Evolutionary conservation across 768 basidiomycete species (phyloP).

Genomic region (Thelephora aurantiotincta): DNA sequence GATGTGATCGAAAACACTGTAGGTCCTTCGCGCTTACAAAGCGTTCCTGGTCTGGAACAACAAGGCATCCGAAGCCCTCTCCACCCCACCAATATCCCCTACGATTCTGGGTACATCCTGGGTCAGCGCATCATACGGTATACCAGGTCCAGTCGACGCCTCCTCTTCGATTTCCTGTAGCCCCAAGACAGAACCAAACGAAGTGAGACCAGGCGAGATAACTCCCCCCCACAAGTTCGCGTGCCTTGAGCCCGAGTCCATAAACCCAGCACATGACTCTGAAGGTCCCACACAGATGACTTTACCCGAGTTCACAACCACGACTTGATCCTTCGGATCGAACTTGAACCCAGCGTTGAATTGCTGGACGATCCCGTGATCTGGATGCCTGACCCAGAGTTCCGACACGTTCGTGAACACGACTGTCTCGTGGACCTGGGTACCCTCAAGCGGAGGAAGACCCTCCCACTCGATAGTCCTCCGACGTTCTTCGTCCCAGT

Average conservation of each 20-base stretch:
- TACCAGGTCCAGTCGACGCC: slow-evolving; percentile 56
- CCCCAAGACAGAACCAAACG: slow-evolving; percentile 62
- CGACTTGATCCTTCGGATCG: slow-evolving; percentile 17
- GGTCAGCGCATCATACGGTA: slow-evolving; percentile 38
- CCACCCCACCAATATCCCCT: slow-evolving; percentile 35
- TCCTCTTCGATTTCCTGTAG: slow-evolving; percentile 57
- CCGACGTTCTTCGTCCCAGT: slow-evolving; percentile 55
- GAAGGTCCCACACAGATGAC: slow-evolving; percentile 22
- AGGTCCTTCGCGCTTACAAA: slow-evolving; percentile 32
- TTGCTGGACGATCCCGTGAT: slow-evolving; percentile 17
- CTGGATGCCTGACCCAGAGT: slow-evolving; percentile 14
- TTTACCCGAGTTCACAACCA: slow-evolving; percentile 26
- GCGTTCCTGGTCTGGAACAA: slow-evolving; percentile 55
- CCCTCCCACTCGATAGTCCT: slow-evolving; percentile 55
- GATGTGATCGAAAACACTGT: background rate
- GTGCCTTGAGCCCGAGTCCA: slow-evolving; percentile 19
- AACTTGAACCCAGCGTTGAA: slow-evolving; percentile 11
- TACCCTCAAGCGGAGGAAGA: slow-evolving; percentile 51
- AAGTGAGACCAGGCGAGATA: slow-evolving; percentile 52
- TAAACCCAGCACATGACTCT: slow-evolving; percentile 24
- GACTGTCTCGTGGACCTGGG: slow-evolving; percentile 24
- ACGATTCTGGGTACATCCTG: slow-evolving; percentile 31
- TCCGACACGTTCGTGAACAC: slow-evolving; percentile 52
- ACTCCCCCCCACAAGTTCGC: slow-evolving; percentile 64
- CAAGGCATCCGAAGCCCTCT: slow-evolving; percentile 64